These are phyloP conservation scores for Claviceps africana DNA, from an alignment of 2,329 filamentous ascomycete species.

Conservation along the genomic window DNA sequence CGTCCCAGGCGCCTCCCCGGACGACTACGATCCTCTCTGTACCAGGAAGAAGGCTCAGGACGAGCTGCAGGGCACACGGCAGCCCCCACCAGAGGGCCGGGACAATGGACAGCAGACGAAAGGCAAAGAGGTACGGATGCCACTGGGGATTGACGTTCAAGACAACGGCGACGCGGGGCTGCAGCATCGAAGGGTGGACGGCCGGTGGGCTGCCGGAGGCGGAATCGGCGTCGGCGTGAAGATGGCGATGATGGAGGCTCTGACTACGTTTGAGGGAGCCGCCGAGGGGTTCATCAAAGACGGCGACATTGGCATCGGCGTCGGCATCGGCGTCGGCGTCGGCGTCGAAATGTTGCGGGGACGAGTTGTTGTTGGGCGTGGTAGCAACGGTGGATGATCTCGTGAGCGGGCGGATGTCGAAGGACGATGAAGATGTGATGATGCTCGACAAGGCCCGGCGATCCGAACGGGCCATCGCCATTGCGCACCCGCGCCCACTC, in stretches of 20 bases:
- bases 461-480: conserved; percentile 11
- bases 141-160: conserved; percentile 59
- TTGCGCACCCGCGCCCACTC: conserved; percentile 6
- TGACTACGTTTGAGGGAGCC: background rate
- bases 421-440: conserved; percentile 6
- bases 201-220: conserved; percentile 1
- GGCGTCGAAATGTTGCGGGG: background rate
- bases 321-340: too few species aligned
- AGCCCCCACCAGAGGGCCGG: conserved; percentile 61
- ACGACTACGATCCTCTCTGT: conserved; percentile 17
- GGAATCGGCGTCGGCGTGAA: background rate
- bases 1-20: conserved; percentile 7
- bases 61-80: conserved; percentile 52
- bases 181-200: conserved; percentile 36
- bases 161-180: conserved; percentile 66
- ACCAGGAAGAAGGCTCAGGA: conserved; percentile 44
- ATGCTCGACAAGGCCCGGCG: conserved; percentile 10
- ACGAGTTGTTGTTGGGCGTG: background rate
- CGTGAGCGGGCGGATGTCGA: conserved; percentile 2
- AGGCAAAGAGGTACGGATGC: conserved; percentile 59
- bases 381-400: conserved; percentile 1
- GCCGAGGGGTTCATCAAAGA: background rate
- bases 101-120: conserved; percentile 56
- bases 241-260: background rate
- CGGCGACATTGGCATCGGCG: background rate